Evolutionary conservation across 1,284 basidiomycete species (phyloP).

Genomic region (Cutaneotrichosporon sp.): DNA sequence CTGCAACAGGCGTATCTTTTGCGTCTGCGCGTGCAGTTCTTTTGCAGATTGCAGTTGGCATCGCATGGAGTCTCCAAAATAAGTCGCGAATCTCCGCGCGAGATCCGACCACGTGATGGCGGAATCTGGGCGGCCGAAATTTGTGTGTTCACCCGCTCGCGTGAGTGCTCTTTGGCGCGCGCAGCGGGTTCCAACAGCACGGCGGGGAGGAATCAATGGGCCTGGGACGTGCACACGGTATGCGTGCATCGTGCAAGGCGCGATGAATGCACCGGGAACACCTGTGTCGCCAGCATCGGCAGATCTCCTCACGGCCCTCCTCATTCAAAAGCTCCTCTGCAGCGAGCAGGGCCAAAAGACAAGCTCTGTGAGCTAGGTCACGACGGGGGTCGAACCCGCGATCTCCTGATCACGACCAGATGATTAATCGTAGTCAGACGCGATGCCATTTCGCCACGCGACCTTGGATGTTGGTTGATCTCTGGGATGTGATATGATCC

Average conservation of each 20-base stretch:
- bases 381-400: constrained; percentile 1
- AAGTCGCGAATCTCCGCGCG: too few species aligned
- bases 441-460: constrained; percentile 1
- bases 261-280: background rate
- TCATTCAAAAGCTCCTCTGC: background rate
- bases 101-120: too few species aligned
- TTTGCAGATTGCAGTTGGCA: too few species aligned
- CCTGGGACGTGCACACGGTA: background rate
- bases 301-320: background rate
- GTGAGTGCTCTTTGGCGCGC: too few species aligned
- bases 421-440: background rate
- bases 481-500: too few species aligned
- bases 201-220: background rate
- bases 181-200: too few species aligned
- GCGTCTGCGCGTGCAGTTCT: too few species aligned
- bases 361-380: background rate
- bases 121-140: too few species aligned
- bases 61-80: too few species aligned
- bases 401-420: background rate
- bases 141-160: too few species aligned
- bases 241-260: background rate
- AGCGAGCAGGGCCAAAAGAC: background rate
- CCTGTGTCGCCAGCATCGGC: background rate
- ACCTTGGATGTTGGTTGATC: background rate
- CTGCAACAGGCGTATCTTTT: too few species aligned